Conservation (phyloP, 768 basidiomycete genomes). For the Coprinopsis cinerea region DNA sequence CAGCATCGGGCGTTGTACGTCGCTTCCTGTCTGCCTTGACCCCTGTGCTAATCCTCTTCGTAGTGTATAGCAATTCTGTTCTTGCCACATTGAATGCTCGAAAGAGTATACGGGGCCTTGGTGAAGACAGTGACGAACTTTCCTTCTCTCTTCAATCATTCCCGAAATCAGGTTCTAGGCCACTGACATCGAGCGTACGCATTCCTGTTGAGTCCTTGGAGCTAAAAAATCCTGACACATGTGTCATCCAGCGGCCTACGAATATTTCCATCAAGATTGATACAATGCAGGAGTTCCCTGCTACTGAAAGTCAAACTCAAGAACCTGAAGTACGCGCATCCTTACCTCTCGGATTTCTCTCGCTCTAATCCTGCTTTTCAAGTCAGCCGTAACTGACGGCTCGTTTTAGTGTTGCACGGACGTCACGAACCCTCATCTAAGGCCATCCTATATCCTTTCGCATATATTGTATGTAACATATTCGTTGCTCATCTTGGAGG, state of each 20-base stretch:
- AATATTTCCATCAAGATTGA: slow-evolving; percentile 64
- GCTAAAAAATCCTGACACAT: slow-evolving; percentile 2
- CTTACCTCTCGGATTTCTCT: no score
- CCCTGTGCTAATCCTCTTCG: slow-evolving; percentile 1
- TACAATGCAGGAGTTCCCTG: slow-evolving; percentile 45
- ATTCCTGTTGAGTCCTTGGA: slow-evolving; percentile 21
- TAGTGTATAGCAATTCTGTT: slow-evolving; percentile 52
- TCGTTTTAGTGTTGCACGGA: slow-evolving; percentile 15
- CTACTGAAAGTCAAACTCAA: slow-evolving; percentile 28
- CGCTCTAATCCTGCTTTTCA: not conserved
- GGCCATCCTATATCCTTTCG: not conserved
- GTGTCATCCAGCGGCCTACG: slow-evolving; percentile 32
- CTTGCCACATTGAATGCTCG: slow-evolving; percentile 49
- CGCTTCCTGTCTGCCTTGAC: not conserved
- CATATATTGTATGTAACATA: slow-evolving; percentile 4
- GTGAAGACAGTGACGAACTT: slow-evolving; percentile 40
- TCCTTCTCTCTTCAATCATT: slow-evolving; percentile 42
- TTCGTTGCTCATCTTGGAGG: slow-evolving; percentile 8
- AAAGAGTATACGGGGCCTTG: slow-evolving; percentile 35
- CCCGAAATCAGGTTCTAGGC: slow-evolving; percentile 26
- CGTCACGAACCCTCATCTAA: not conserved
- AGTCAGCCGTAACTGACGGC: slow-evolving; percentile 20
- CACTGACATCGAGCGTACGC: slow-evolving; percentile 24
- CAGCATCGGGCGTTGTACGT: slow-evolving; percentile 44
- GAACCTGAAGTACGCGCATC: slow-evolving; percentile 24